Evolutionary conservation across 129 eudicot genomes (phyloP).

Genomic region (Glebionis coronaria): DNA sequence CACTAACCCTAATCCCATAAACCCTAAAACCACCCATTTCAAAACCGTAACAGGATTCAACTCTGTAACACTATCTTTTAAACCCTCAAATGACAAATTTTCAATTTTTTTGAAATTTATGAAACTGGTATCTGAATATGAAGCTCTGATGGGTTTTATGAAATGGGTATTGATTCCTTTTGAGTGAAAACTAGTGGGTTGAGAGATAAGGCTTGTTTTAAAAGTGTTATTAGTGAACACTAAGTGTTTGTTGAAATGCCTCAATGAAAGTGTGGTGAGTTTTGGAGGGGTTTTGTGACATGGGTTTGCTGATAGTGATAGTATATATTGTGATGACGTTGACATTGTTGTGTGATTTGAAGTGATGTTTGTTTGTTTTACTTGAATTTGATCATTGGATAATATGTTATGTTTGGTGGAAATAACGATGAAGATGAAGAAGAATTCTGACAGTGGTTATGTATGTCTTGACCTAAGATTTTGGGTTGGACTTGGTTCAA

Average conservation of each 20-base stretch:
- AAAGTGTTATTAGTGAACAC: slow-evolving; percentile 17
- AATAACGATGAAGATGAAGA: slow-evolving; percentile 20
- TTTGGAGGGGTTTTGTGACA: slow-evolving; percentile 5
- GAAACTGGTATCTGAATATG: slow-evolving; percentile 33
- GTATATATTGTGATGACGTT: slow-evolving; percentile 40
- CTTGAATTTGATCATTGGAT: slow-evolving; percentile 36
- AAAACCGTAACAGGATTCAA: slow-evolving; percentile 53
- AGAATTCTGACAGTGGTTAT: slow-evolving; percentile 5
- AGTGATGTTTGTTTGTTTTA: slow-evolving; percentile 17
- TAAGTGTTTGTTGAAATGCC: slow-evolving; percentile 64
- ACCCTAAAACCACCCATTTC: slow-evolving; percentile 46
- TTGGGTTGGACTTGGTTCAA: neutral
- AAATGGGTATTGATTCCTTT: slow-evolving; percentile 23
- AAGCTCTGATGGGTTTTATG: slow-evolving; percentile 35
- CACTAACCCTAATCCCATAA: slow-evolving; percentile 40
- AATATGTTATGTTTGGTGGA: slow-evolving; percentile 23
- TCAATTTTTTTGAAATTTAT: slow-evolving; percentile 29
- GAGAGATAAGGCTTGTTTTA: slow-evolving; percentile 11
- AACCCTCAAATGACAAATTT: slow-evolving; percentile 32
- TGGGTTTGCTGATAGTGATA: slow-evolving; percentile 40
- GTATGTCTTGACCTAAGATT: slow-evolving; percentile 20
- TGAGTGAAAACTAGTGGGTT: slow-evolving; percentile 7
- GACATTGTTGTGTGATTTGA: neutral
- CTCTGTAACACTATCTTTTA: slow-evolving; percentile 38
- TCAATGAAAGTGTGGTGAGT: slow-evolving; percentile 31